phyloP scores from a whole-genome alignment of 176 grass and related monocot genomes.

The Poa pratensis region DNA sequence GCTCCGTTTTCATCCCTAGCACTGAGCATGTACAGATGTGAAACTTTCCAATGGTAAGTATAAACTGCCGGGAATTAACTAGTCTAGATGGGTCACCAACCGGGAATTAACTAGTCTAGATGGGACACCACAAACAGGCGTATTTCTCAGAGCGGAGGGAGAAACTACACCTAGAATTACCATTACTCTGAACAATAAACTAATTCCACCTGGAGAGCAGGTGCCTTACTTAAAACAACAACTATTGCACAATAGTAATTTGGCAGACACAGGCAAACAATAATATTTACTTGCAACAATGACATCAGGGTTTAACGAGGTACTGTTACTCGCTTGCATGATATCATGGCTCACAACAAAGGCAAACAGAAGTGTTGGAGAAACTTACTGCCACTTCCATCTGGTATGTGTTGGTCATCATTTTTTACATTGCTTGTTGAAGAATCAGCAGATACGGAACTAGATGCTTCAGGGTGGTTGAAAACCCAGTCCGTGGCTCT shows the following conservation, averaged over 20 bases:
- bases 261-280: neutral
- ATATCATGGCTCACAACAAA: neutral
- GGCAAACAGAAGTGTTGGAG: neutral
- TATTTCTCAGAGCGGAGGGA: neutral
- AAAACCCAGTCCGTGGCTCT: constrained; percentile 97
- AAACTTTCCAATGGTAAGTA: neutral
- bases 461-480: constrained; percentile 70
- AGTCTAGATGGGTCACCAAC: neutral
- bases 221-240: neutral
- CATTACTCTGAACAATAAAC: neutral
- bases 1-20: too few species aligned
- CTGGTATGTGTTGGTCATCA: constrained; percentile 57
- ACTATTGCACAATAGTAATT: neutral
- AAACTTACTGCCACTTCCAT: constrained; percentile 93
- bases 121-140: neutral
- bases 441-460: constrained; percentile 58
- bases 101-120: neutral
- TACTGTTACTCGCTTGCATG: neutral
- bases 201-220: neutral
- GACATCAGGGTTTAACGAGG: neutral
- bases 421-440: constrained; percentile 57
- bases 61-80: neutral
- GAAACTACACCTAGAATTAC: neutral
- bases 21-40: neutral
- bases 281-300: constrained; percentile 19